Evolutionary conservation across 306 rosid genomes (phyloP).

Genomic region (Casuarina glauca): DNA sequence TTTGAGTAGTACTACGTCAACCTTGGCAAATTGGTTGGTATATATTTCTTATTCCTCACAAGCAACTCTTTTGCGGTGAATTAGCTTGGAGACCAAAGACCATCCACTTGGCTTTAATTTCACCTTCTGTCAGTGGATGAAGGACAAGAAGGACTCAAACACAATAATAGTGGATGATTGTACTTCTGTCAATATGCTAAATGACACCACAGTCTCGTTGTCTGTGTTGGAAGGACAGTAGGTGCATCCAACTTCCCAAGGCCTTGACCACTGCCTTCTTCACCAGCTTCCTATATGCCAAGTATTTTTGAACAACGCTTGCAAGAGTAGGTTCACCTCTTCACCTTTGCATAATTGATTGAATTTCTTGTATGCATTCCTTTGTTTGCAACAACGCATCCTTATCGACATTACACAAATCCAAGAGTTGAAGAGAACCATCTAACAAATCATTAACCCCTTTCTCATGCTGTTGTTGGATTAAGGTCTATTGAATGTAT

Average conservation of each 20-base stretch:
- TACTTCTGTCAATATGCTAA: slow-evolving; percentile 35
- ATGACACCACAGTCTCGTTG: slow-evolving; percentile 12
- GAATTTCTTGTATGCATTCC: slow-evolving; percentile 34
- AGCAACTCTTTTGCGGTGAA: slow-evolving; percentile 28
- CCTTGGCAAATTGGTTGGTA: slow-evolving; percentile 37
- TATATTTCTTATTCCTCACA: slow-evolving; percentile 16
- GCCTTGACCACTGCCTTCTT: slow-evolving; percentile 27
- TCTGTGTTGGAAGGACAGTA: slow-evolving; percentile 13
- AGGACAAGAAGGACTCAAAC: slow-evolving; percentile 36
- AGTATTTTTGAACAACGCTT: too few species aligned
- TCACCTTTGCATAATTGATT: slow-evolving; percentile 34
- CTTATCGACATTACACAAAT: slow-evolving; percentile 35
- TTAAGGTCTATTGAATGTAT: slow-evolving; percentile 28
- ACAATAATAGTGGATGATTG: slow-evolving; percentile 24
- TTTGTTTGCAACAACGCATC: slow-evolving; percentile 38
- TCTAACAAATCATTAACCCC: slow-evolving; percentile 41
- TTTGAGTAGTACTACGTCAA: not conserved
- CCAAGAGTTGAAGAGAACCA: slow-evolving; percentile 40
- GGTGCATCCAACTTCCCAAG: slow-evolving; percentile 31
- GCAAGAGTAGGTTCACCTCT: slow-evolving; percentile 32
- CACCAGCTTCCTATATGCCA: slow-evolving; percentile 1
- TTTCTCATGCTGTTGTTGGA: slow-evolving; percentile 28
- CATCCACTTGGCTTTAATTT: slow-evolving; percentile 26
- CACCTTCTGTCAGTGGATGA: slow-evolving; percentile 24
- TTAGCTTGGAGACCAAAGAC: slow-evolving; percentile 40